Evolutionary conservation across 768 basidiomycete genomes (phyloP).

Genomic region (Lyophyllum decastes): DNA sequence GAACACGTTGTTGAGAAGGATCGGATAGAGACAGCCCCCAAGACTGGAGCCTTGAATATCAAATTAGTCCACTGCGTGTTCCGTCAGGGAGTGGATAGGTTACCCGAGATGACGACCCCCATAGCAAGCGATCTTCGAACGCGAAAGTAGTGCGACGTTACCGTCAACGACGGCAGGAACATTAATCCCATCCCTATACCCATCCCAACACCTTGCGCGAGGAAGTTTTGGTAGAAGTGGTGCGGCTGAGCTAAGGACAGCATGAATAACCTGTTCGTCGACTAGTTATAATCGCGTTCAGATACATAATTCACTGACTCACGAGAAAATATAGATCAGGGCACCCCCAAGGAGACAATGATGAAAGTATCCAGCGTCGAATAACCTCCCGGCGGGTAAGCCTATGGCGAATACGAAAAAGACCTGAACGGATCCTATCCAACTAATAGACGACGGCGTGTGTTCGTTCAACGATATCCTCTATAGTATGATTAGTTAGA

Average conservation of each 20-base stretch:
- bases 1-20: conserved; percentile 52
- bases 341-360: conserved; percentile 39
- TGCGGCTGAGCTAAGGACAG: conserved; percentile 48
- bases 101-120: conserved; percentile 55
- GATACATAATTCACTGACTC: conserved; percentile 13
- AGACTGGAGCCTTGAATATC: conserved; percentile 38
- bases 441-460: conserved; percentile 44
- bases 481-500: conserved; percentile 18
- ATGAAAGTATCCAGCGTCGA: conserved; percentile 53
- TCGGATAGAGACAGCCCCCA: conserved; percentile 53
- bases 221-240: conserved; percentile 52
- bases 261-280: conserved; percentile 44
- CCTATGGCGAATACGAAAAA: conserved; percentile 50
- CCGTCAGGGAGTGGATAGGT: background rate
- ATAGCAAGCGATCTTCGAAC: conserved; percentile 50
- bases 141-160: conserved; percentile 57
- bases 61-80: background rate
- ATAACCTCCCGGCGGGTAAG: conserved; percentile 43
- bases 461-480: conserved; percentile 37
- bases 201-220: conserved; percentile 57
- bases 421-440: conserved; percentile 54
- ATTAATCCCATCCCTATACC: conserved; percentile 58
- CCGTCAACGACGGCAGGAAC: conserved; percentile 52
- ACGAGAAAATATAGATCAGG: conserved; percentile 45
- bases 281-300: background rate